These are phyloP conservation scores for Amanita rubescens DNA, from an alignment of 768 basidiomycete genomes.

Conservation along the genomic window DNA sequence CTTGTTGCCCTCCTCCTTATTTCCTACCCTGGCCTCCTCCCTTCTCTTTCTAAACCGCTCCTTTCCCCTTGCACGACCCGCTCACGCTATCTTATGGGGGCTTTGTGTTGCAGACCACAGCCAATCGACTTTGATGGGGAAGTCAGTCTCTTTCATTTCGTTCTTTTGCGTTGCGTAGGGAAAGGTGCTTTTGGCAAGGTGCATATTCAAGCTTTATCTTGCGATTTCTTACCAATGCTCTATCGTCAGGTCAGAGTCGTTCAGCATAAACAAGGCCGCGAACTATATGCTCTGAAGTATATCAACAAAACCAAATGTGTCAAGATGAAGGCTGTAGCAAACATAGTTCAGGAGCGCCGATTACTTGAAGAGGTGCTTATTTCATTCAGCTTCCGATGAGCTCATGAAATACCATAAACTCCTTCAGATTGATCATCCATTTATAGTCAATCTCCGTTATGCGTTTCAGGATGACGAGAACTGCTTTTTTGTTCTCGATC, in stretches of 20 bases:
- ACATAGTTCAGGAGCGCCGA: constrained; percentile 93
- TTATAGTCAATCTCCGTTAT: constrained; percentile 90
- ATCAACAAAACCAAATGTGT: constrained; percentile 98
- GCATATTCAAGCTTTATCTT: constrained; percentile 9
- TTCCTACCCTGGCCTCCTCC: background rate
- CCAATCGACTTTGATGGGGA: constrained; percentile 95
- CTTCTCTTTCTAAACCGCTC: constrained; percentile 1
- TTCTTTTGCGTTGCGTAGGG: constrained; percentile 91
- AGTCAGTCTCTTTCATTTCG: constrained; percentile 95
- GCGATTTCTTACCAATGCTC: background rate
- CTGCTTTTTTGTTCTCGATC: constrained; percentile 95
- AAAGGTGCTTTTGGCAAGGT: constrained; percentile 99
- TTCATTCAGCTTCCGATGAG: background rate
- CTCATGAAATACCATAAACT: constrained; percentile 11
- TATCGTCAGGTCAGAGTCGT: constrained; percentile 86
- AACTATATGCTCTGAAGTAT: constrained; percentile 96
- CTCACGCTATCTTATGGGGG: constrained; percentile 19
- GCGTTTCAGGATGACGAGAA: constrained; percentile 98
- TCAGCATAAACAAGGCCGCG: constrained; percentile 97
- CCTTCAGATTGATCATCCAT: constrained; percentile 85
- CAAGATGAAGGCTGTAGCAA: constrained; percentile 97
- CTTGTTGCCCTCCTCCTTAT: constrained; percentile 2
- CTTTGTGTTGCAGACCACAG: constrained; percentile 31
- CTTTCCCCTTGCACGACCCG: constrained; percentile 17
- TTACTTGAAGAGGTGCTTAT: constrained; percentile 82